Conservation (phyloP, 768 basidiomycete species). For the Tylopilus rubrobrunneus region DNA sequence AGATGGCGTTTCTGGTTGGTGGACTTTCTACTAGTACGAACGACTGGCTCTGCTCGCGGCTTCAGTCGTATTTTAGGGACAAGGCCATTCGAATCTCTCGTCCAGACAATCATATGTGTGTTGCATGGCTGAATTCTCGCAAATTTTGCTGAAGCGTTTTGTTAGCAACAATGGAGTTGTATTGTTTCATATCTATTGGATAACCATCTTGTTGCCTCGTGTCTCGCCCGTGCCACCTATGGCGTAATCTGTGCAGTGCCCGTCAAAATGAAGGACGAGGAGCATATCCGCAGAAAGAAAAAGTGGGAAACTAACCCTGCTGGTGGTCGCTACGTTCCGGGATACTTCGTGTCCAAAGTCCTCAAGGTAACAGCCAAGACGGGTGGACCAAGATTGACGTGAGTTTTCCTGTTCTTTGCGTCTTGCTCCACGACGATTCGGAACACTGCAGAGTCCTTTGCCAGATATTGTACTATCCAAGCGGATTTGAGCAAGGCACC, state of each 20-base stretch:
- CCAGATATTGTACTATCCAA: conserved; percentile 1
- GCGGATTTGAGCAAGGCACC: not conserved
- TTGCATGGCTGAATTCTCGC: not conserved
- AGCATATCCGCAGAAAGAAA: conserved; percentile 8
- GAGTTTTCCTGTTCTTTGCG: not conserved
- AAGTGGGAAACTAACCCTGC: conserved; percentile 10
- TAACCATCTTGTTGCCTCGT: not conserved
- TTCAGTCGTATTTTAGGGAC: conserved; percentile 10
- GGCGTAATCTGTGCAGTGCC: conserved; percentile 1
- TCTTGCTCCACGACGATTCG: not conserved
- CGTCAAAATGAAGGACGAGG: not conserved
- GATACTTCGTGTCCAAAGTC: conserved; percentile 12
- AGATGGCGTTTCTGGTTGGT: conserved; percentile 15
- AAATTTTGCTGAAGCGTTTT: not conserved
- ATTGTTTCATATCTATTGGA: not conserved
- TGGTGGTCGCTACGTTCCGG: conserved; percentile 9
- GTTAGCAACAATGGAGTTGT: conserved; percentile 12
- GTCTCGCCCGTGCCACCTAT: not conserved
- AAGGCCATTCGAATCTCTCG: not conserved
- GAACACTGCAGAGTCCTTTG: conserved; percentile 4
- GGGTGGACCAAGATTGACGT: conserved; percentile 12
- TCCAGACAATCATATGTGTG: not conserved
- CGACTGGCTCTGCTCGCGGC: not conserved
- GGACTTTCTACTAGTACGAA: conserved; percentile 5
- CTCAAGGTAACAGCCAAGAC: conserved; percentile 8